These are phyloP conservation scores for Colletotrichum filicis DNA, from an alignment of 2,329 filamentous ascomycete genomes.

Conservation along the genomic window DNA sequence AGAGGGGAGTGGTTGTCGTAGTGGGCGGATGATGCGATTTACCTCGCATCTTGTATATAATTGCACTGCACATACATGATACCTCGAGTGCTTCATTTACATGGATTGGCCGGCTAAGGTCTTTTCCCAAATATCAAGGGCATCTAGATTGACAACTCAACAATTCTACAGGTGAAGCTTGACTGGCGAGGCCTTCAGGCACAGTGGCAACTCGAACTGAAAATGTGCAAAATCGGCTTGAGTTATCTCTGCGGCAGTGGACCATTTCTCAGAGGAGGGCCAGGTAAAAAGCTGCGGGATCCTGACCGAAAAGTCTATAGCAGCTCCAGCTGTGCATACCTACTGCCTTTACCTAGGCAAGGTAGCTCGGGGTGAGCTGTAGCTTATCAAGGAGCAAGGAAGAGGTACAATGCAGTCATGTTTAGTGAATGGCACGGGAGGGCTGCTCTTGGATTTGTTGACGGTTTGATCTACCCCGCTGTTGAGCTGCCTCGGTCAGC, in stretches of 20 bases:
- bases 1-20: background rate
- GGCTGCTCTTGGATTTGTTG: slow-evolving; percentile 6
- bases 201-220: background rate
- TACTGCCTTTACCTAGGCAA: background rate
- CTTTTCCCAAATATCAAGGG: background rate
- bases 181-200: background rate
- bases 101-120: background rate
- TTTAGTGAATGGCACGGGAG: slow-evolving; percentile 7
- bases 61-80: slow-evolving; percentile 15
- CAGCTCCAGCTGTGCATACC: background rate
- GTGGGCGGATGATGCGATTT: background rate
- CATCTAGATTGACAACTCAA: background rate
- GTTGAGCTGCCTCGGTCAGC: background rate
- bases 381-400: background rate
- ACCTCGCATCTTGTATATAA: slow-evolving; percentile 8
- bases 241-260: background rate
- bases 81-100: slow-evolving; percentile 16
- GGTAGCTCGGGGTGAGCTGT: background rate
- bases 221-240: background rate
- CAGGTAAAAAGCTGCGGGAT: background rate
- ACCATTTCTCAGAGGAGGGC: background rate
- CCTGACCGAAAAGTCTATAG: background rate
- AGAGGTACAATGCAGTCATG: background rate
- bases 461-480: slow-evolving; percentile 11
- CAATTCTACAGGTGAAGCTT: background rate